These are phyloP conservation scores for Fusarium illudens DNA, from an alignment of 2,329 filamentous ascomycete genomes.

Conservation along the genomic window DNA sequence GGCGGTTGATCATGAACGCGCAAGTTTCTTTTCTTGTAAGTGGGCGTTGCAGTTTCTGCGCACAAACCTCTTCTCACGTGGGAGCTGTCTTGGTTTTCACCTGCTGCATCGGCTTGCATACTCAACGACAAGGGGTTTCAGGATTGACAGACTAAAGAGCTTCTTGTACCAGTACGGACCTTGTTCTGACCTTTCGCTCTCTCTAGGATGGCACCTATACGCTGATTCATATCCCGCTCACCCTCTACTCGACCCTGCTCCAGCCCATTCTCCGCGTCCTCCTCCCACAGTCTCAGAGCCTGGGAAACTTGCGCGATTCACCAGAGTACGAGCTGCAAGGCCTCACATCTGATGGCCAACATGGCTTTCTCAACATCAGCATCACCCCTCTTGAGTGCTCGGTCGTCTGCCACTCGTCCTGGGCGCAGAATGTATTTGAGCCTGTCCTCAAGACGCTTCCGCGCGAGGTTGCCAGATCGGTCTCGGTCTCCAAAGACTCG, in stretches of 20 bases:
- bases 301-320: slow-evolving; percentile 48
- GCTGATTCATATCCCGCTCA: slow-evolving; percentile 88
- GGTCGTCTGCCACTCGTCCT: slow-evolving; percentile 82
- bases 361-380: slow-evolving; percentile 92
- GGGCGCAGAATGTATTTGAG: slow-evolving; percentile 78
- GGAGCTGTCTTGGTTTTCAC: neutral
- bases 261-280: slow-evolving; percentile 89
- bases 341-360: slow-evolving; percentile 62
- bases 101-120: neutral
- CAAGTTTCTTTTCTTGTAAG: slow-evolving; percentile 67
- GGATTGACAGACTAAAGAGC: neutral
- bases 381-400: slow-evolving; percentile 93
- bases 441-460: slow-evolving; percentile 74
- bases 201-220: slow-evolving; percentile 83
- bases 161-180: neutral
- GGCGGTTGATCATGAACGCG: slow-evolving; percentile 58
- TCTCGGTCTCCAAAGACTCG: slow-evolving; percentile 82
- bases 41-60: slow-evolving; percentile 20
- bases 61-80: neutral
- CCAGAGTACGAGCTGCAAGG: slow-evolving; percentile 54
- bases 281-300: slow-evolving; percentile 67
- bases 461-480: slow-evolving; percentile 57
- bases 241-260: slow-evolving; percentile 79
- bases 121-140: neutral
- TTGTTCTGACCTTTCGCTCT: slow-evolving; percentile 44